Evolutionary conservation across 1,284 basidiomycete genomes (phyloP).

Genomic region (Earliella scabrosa): DNA sequence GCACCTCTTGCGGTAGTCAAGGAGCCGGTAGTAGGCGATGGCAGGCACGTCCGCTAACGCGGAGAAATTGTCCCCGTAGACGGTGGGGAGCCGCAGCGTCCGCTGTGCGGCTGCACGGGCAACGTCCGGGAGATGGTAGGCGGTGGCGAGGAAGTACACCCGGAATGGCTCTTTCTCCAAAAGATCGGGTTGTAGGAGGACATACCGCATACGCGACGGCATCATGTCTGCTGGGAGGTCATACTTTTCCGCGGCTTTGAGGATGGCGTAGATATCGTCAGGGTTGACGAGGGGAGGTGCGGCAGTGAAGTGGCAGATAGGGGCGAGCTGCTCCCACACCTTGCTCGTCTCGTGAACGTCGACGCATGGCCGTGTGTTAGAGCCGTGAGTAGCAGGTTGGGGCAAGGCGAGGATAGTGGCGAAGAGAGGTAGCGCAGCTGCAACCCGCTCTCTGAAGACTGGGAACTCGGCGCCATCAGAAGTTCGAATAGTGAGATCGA

Average conservation of each 20-base stretch:
- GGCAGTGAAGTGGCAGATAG: conserved; percentile 1
- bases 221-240: conserved; percentile 29
- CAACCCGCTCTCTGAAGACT: conserved; percentile 13
- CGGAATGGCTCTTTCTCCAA: background rate
- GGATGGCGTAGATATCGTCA: conserved; percentile 27
- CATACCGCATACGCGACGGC: conserved; percentile 6
- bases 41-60: background rate
- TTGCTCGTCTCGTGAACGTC: conserved; percentile 4
- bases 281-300: conserved; percentile 5
- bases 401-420: conserved; percentile 18
- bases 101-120: conserved; percentile 1
- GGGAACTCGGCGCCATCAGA: conserved; percentile 23
- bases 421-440: conserved; percentile 30
- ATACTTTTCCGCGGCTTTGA: conserved; percentile 40
- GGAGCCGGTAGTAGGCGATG: background rate
- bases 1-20: background rate
- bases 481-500: conserved; percentile 32
- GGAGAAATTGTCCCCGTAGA: background rate
- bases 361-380: background rate
- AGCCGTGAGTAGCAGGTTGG: background rate
- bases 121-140: conserved; percentile 25
- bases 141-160: conserved; percentile 2
- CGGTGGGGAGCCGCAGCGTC: background rate
- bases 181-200: conserved; percentile 7
- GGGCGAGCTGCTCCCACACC: conserved; percentile 8